Conservation (phyloP, 129 eudicot genomes). For the Arctium minus region DNA sequence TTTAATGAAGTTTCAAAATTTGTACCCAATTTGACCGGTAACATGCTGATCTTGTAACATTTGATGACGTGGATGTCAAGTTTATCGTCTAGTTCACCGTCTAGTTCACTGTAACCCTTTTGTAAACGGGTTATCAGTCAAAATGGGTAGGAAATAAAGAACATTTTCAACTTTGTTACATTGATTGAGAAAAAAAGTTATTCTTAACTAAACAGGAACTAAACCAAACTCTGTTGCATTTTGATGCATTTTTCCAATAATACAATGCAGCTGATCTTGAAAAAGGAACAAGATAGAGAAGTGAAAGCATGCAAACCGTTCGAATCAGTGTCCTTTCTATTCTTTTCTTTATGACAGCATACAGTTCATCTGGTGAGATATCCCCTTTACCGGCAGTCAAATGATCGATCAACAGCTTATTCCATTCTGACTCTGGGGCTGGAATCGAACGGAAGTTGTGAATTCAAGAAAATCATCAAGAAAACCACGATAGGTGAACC, state of each 20-base stretch:
- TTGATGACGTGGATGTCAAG: neutral
- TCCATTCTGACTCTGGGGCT: constrained; percentile 95
- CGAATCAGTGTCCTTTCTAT: constrained; percentile 83
- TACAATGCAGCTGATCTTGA: neutral
- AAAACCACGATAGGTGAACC: neutral
- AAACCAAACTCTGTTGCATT: neutral
- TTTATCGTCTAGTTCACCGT: no score
- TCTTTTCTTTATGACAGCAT: constrained; percentile 81
- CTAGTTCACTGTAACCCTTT: no score
- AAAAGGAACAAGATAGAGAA: neutral
- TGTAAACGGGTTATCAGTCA: neutral
- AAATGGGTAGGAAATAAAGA: neutral
- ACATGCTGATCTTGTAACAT: neutral
- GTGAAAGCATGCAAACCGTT: constrained; percentile 48
- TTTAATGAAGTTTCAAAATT: neutral
- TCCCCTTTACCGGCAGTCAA: constrained; percentile 72
- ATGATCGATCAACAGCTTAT: constrained; percentile 57
- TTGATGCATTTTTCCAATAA: neutral
- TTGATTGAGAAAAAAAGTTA: neutral
- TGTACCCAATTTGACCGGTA: neutral
- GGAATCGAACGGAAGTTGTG: constrained; percentile 8
- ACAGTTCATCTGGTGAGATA: constrained; percentile 59
- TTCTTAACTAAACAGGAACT: neutral
- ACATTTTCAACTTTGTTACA: neutral
- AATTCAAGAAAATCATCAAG: neutral